Evolutionary conservation across 441 rosid genomes (phyloP), one percentile per base, ranked within the genome.

Genomic region (Pelargonium australe): DNA sequence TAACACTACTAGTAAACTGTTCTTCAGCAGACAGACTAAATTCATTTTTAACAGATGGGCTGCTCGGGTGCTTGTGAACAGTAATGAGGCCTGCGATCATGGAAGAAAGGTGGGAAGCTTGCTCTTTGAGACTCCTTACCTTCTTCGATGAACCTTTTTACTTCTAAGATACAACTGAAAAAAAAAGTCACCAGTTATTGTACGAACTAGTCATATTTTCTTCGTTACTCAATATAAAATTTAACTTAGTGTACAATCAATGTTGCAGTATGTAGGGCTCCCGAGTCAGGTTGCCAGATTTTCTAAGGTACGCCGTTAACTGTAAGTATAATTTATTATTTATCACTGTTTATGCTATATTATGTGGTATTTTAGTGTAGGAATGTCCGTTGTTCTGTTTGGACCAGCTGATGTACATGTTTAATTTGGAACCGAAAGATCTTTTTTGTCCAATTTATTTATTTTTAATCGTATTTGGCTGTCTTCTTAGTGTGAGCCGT

Each of bases 271-370:
- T 64, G 91, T 95, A 28, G 96, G 99, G 71, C 99, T 95, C 66
- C 99, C 97, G 31, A 95, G 99, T 83, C 96, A 89, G 69, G 86
- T 90, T 74, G 99, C 97, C 77, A 88, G 77, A 74, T 90, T 95
- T 79, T 85, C 96, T n/a, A 95, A 95, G 90, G 99, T 90, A 72
- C 70, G 76, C 31, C 68, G 45, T 5, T 0, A 17, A 51, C 58
- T 64, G 57, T 43, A 45, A 28, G 31, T 28, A 4, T 4, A 28
- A 28, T 28, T 28, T 28, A 28, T 28, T 28, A 28, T 28, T n/a
- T n/a, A n/a, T n/a, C 31, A 28, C 31, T 28, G 31, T 28, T 28
- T 28, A 28, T 28, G 31, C 31, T 28, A 28, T 28, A 28, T 28
- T 28, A 28, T 28, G 31, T 28, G 1, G 10, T 49, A 45, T 61